Percentiles rank a stretch among this genome's conserved stretches.
Evolutionary conservation across 441 rosid genomes (phyloP).

Genomic region (Brassica hybrid): DNA sequence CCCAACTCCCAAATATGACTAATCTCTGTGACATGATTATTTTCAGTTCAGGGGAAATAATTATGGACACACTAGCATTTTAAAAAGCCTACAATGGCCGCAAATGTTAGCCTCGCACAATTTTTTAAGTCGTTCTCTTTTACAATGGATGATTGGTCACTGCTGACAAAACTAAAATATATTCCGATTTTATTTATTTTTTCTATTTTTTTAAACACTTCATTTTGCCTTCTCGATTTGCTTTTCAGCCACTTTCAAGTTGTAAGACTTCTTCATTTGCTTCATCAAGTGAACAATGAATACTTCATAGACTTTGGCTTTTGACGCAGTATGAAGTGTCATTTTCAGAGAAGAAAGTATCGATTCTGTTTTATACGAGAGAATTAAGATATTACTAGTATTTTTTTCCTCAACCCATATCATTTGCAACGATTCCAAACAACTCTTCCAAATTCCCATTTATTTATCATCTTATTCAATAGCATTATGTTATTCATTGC

Average conservation of each 20-base stretch:
- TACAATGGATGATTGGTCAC: slow-evolving; percentile 7
- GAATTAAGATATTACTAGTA: not conserved
- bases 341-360: not conserved
- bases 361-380: not conserved
- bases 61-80: not conserved
- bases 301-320: not conserved
- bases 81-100: not conserved
- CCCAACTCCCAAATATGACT: not conserved
- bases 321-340: not conserved
- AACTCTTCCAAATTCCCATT: no score
- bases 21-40: not conserved
- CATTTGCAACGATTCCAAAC: no score
- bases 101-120: not conserved
- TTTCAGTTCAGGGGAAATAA: not conserved
- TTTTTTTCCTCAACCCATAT: no score
- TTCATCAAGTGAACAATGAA: not conserved
- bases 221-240: not conserved
- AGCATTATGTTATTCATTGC: not conserved
- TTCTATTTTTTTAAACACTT: slow-evolving; percentile 1
- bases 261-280: not conserved
- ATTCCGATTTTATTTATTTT: not conserved
- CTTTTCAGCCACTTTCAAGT: not conserved
- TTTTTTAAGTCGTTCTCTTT: not conserved
- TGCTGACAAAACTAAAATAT: not conserved
- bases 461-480: no score